phyloP scores from a whole-genome alignment of 2,329 filamentous ascomycete species.

The Beauveria asiatica region DNA sequence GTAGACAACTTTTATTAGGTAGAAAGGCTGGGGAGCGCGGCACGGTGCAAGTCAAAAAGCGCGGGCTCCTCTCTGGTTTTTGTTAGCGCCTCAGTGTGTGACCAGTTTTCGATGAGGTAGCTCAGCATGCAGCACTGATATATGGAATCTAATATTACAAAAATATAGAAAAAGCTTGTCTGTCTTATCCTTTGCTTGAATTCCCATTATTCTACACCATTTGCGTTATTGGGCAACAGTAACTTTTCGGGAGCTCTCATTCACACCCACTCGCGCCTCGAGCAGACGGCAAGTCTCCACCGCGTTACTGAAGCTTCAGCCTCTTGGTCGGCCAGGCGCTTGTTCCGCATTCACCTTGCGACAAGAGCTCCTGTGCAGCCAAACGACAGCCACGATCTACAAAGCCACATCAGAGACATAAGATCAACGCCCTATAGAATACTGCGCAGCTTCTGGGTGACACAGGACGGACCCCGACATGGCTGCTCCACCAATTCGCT shows the following conservation, averaged over 20 bases:
- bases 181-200: no score
- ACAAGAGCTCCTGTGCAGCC: not conserved
- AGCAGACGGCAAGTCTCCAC: constrained; percentile 4
- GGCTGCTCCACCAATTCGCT: constrained; percentile 4
- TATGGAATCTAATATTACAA: not conserved
- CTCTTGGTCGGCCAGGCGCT: not conserved
- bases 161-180: not conserved
- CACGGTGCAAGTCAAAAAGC: not conserved
- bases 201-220: no score
- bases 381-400: not conserved
- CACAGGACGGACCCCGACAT: not conserved
- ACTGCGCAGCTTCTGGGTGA: not conserved
- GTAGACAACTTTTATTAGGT: not conserved
- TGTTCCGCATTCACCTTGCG: not conserved
- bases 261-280: not conserved
- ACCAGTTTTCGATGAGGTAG: not conserved
- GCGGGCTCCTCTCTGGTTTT: not conserved
- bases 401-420: not conserved
- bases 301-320: constrained; percentile 5
- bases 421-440: not conserved
- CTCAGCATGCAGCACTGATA: not conserved
- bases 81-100: not conserved
- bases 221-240: no score
- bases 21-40: not conserved
- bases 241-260: not conserved